phyloP scores from a whole-genome alignment of 345 rosid species.

The Garcia nutans region DNA sequence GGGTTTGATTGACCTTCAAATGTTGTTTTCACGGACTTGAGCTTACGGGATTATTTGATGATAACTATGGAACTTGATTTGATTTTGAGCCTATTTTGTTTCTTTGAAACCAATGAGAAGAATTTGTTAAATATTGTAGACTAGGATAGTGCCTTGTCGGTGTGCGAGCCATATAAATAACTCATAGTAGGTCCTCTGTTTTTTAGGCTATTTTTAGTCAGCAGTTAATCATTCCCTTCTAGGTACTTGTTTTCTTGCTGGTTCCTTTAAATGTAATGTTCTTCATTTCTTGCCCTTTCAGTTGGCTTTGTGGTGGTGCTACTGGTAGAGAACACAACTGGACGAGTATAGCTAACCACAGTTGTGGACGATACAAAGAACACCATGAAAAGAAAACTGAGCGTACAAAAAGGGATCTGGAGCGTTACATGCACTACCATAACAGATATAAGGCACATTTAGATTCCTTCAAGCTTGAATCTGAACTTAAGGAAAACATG shows the following conservation, averaged over 20 bases:
- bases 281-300: slow-evolving; percentile 25
- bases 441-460: slow-evolving; percentile 54
- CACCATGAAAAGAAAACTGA: slow-evolving; percentile 32
- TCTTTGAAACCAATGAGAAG: not conserved
- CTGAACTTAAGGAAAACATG: slow-evolving; percentile 37
- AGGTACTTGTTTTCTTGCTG: not conserved
- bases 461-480: slow-evolving; percentile 54
- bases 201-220: not conserved
- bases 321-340: slow-evolving; percentile 51
- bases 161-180: not conserved
- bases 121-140: not conserved
- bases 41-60: not conserved
- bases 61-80: not conserved
- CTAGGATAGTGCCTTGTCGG: not conserved
- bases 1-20: not conserved
- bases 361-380: slow-evolving; percentile 58
- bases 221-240: not conserved
- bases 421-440: slow-evolving; percentile 55
- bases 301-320: slow-evolving; percentile 70
- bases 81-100: not conserved
- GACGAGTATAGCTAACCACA: slow-evolving; percentile 39
- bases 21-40: not conserved
- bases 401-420: slow-evolving; percentile 40
- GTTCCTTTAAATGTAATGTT: not conserved
- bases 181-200: not conserved